A percentile compares a stretch with the other conserved stretches of the same genome.
These are phyloP conservation scores for Hirschfeldia incana DNA, from an alignment of 345 rosid genomes.

Conservation along the genomic window DNA sequence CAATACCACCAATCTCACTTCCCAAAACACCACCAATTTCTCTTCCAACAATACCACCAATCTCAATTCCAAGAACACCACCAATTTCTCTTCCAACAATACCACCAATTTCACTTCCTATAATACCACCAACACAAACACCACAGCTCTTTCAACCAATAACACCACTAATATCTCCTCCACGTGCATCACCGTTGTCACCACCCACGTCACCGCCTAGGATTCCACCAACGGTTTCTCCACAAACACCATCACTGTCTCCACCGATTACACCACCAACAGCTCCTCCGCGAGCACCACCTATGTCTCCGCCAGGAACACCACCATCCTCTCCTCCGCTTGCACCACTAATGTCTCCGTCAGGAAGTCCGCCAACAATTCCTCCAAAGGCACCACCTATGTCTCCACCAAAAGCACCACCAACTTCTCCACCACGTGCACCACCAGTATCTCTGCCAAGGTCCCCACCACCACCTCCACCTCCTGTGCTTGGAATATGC, in stretches of 20 bases:
- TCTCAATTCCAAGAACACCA: background rate
- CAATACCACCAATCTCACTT: background rate
- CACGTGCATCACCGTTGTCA: background rate
- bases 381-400: background rate
- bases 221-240: background rate
- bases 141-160: background rate
- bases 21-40: background rate
- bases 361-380: background rate
- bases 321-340: background rate
- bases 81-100: background rate
- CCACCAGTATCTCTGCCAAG: background rate
- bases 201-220: background rate
- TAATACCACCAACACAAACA: background rate
- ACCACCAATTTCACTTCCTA: background rate
- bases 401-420: background rate
- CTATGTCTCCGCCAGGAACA: background rate
- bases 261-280: background rate
- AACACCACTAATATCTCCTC: background rate
- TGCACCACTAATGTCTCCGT: background rate
- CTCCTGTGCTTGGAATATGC: slow-evolving; percentile 15
- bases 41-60: background rate
- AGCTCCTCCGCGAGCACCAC: background rate
- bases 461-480: background rate
- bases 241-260: background rate
- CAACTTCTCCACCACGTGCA: background rate